Evolutionary conservation across 2,329 filamentous ascomycete genomes (phyloP).

Genomic region (Emericellopsis atlantica): DNA sequence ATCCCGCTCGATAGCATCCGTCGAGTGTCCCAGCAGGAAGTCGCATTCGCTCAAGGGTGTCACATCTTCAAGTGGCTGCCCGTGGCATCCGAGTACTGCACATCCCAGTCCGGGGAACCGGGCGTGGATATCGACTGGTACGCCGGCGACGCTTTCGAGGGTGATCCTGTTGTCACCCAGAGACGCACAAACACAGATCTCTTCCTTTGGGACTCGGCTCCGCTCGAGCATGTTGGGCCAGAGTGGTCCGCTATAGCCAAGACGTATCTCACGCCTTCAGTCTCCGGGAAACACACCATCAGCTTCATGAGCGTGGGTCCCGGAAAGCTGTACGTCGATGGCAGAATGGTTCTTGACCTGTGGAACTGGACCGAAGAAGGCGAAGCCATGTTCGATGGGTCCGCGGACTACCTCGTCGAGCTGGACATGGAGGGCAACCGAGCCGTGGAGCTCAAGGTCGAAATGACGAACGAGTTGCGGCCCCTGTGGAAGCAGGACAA

Average conservation of each 20-base stretch:
- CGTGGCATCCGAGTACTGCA: conserved; percentile 47
- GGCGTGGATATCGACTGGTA: conserved; percentile 56
- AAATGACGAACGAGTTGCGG: conserved; percentile 47
- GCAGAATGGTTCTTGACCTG: conserved; percentile 46
- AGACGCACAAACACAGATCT: conserved; percentile 51
- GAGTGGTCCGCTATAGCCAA: conserved; percentile 54
- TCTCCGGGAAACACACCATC: conserved; percentile 49
- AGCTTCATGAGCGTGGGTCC: conserved; percentile 58
- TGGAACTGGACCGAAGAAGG: conserved; percentile 60
- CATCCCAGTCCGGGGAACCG: conserved; percentile 38
- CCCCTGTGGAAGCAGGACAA: conserved; percentile 46
- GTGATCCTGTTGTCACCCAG: conserved; percentile 36
- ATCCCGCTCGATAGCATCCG: conserved; percentile 49
- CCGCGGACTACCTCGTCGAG: conserved; percentile 49
- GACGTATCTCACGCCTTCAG: conserved; percentile 43
- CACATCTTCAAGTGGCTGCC: conserved; percentile 55
- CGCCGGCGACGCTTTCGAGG: conserved; percentile 49
- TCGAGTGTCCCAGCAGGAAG: conserved; percentile 36
- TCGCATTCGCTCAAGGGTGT: conserved; percentile 48
- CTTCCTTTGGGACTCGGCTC: conserved; percentile 60
- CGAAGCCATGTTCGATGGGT: conserved; percentile 60
- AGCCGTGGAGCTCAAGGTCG: conserved; percentile 46
- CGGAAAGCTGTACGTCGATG: conserved; percentile 47
- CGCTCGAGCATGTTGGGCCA: conserved; percentile 42
- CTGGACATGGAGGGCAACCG: conserved; percentile 46